Evolutionary conservation across 345 rosid genomes (phyloP), one percentile per base, ranked within the genome.

Genomic region (Citrus hindsii): DNA sequence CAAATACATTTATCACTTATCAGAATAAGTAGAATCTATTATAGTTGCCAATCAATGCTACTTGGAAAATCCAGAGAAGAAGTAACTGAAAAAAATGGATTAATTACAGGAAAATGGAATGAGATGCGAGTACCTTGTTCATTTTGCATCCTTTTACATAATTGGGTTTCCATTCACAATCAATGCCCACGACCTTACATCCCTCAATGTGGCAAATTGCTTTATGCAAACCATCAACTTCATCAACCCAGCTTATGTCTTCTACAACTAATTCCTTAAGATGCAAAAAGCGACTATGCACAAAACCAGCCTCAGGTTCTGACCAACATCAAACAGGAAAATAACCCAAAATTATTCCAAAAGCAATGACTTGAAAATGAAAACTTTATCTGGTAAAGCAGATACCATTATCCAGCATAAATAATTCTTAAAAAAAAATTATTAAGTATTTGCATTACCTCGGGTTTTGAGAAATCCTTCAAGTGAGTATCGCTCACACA

Each of bases 91-190:
- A 46, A 67, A 55, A 69, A 63, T 16, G 35, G 32, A 55, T 56
- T 38, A 33, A 51, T 62, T 24, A 24, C 37, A 40, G 42, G 7
- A 67, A 40, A 46, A 77, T 48, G 51, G 14, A 37, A 74, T 55
- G 24, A 77, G 51, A 62, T 51, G 76, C 24, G 35, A 32, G 63
- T 86, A 95, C 99, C 94, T 88, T 90, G 90, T 86, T 94, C 27
- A 89, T 92, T 82, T 86, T 86, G 85, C 89, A 74, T 71, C 97
- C 97, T 87, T 89, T 94, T 21, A 37, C 81, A 83, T 86, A 88
- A 88, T 91, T 96, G 30, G 99, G 99, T 82, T 94, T 96, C 99
- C 98, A 95, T 86, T 95, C 99, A 83, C 95, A 93, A 82, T 95
- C 99, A 81, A 93, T 7, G 30, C 98, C 99, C 40, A 91, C 87